Conservation (phyloP, 176 grass and related monocot species). For the Echinochloa phyllopogon region DNA sequence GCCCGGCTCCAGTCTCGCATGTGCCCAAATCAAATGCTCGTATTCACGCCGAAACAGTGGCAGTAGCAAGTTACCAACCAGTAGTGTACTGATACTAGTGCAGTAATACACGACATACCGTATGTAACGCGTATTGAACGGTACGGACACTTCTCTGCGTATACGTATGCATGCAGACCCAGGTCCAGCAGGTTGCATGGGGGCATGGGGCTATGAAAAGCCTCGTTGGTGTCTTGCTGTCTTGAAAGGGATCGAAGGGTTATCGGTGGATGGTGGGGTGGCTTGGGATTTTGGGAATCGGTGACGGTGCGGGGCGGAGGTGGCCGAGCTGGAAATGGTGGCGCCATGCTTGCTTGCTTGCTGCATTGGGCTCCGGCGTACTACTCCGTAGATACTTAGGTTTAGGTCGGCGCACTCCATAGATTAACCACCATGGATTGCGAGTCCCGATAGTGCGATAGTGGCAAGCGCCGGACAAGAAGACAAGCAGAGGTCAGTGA, state of each 20-base stretch:
- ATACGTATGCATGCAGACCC: not conserved
- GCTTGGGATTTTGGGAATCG: conserved; percentile 11
- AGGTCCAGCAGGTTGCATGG: not conserved
- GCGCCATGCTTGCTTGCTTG: not conserved
- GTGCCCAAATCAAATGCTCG: conserved; percentile 13
- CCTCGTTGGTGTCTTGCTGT: conserved; percentile 45
- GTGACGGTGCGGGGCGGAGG: not conserved
- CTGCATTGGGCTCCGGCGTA: conserved; percentile 16
- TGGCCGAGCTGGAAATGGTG: not conserved
- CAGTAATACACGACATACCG: not conserved
- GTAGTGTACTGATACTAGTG: not conserved
- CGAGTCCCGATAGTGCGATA: not conserved
- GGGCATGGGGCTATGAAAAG: not conserved
- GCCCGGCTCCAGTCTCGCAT: not conserved
- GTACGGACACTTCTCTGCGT: no score
- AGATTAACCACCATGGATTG: not conserved
- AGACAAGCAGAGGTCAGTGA: not conserved
- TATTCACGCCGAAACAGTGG: not conserved
- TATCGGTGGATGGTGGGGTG: not conserved
- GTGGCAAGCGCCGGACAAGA: not conserved
- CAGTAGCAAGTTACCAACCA: not conserved
- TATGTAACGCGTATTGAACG: not conserved
- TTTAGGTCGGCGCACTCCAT: not conserved
- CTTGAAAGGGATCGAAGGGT: not conserved
- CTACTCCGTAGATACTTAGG: no score